Base-by-base conservation (phyloP, 202 grass and related monocot species). In the Zoysia matrella region DNA sequence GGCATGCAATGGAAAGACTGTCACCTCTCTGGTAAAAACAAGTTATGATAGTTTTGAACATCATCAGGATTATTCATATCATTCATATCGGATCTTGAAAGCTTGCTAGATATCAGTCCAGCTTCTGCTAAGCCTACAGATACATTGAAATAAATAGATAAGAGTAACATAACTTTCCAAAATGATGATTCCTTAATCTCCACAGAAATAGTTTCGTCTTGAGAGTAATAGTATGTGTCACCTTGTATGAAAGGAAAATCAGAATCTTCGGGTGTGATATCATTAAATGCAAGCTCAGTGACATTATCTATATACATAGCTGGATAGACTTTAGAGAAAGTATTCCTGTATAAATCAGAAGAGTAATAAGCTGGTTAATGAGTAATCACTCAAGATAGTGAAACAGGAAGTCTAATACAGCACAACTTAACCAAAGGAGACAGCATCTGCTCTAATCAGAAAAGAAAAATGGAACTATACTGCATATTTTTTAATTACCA, bases 191-290 rank as follows among this genome's bases (percentile, higher is more conserved):
- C 65, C 45, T 57, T 52, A 65, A 40, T 62, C 16, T 9, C 16
- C 11, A 66, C 11, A 46, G 30, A 54, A 52, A 71, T 2, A 67
- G 52, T 81, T 73, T 73, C 51, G 5, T 45, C 15, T 15, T 40
- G 7, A 60, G 76, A 8, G 72, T 79, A 46, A 82, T 89, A 11
- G 42, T 63, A 74, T 83, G 72, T 46, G 75, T 86, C 77, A 98
- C 95, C 95, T 93, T 98, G 92, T 82, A 98, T 95, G 79, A 57
- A 92, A 39, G 86, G 86, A 70, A 98, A 98, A 90, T 98, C 92
- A 47, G 89, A 89, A 76, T 98, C 89, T 72, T 95, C 90, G 69
- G 92, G 91, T 47, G 82, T 93, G 63, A 98, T 48, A 65, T 98
- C 95, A 89, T 98, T 87, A 85, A 98, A 98, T 41, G 95, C 95